Base-by-base conservation (phyloP, 2,329 filamentous ascomycete genomes). In the Colletotrichum cordylinicola region DNA sequence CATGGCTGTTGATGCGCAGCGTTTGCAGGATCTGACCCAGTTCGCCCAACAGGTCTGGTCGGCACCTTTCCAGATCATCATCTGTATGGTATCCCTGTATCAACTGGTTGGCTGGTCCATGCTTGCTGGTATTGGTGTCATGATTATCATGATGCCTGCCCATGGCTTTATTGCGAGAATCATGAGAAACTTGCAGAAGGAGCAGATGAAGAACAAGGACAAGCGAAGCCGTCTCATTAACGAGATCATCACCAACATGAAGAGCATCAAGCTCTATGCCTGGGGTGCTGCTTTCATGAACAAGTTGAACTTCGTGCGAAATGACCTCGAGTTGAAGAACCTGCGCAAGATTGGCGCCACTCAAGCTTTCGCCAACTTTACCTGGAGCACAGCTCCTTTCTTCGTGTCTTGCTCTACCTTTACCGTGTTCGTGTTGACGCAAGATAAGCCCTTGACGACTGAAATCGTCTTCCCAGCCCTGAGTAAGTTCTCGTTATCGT, bases 201-300 rank as follows among this genome's bases (percentile, higher is more conserved):
- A 93, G 78, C 97, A 99, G 87, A 99, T 99, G 97, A 98, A 98
- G 88, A 98, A 98, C 88, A 99, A 99, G 87, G 97, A 99, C 81
- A 91, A 96, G 52, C 92, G 97, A 82, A 98, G 96, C 62, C 92
- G 96, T 66, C 87, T 99, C 74, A 98, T 98, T 89, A 98, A 96
- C 8, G 97, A 99, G 85, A 99, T 99, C 79, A 89, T 99, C 82
- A 98, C 98, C 89, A 98, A 98, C 86, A 99, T 99, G 95, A 99
- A 99, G 88, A 98, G 96, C 83, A 97, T 99, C 88, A 99, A 99
- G 87, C 91, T 99, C 24, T 99, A 98, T 83, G 97, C 97, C 35
- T 99, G 97, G 97, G 96, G 96, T 37, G 94, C 93, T 35, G 96
- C 97, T 16, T 99, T 99, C 83, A 98, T 98, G 93, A 97, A 96